phyloP scores from a whole-genome alignment of 768 basidiomycete species.

The Leccinum barrowsii region DNA sequence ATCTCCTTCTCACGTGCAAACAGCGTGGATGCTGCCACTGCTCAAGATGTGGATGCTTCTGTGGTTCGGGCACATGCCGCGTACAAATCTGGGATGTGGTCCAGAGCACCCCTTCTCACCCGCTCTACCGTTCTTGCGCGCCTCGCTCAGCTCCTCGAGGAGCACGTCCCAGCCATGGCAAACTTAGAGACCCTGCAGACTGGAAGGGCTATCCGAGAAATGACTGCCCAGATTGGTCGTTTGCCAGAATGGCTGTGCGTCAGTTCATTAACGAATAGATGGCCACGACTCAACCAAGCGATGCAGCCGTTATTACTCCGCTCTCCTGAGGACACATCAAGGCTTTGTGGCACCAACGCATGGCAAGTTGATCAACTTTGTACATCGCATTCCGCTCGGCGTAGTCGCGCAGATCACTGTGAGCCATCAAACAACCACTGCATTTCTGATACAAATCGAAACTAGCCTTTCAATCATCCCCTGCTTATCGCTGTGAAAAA shows the following conservation, averaged over 20 bases:
- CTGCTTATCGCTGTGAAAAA: constrained; percentile 88
- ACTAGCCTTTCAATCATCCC: constrained; percentile 84
- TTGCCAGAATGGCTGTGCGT: constrained; percentile 86
- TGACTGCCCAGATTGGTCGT: constrained; percentile 72
- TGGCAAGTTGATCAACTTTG: constrained; percentile 75
- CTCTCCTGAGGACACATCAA: constrained; percentile 67
- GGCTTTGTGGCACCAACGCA: constrained; percentile 72
- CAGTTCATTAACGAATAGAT: background rate
- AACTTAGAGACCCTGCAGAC: constrained; percentile 71
- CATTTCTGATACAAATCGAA: background rate
- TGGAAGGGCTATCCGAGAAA: constrained; percentile 78
- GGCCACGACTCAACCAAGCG: constrained; percentile 1
- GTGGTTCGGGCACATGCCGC: constrained; percentile 53
- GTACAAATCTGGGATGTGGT: constrained; percentile 73
- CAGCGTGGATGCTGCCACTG: constrained; percentile 55
- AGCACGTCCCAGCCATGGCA: constrained; percentile 55
- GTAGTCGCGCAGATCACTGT: constrained; percentile 90
- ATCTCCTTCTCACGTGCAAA: background rate
- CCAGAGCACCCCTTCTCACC: constrained; percentile 49
- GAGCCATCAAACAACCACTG: constrained; percentile 14
- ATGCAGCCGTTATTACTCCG: constrained; percentile 71
- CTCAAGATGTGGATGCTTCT: constrained; percentile 47
- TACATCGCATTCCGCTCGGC: constrained; percentile 75
- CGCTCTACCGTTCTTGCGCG: constrained; percentile 65
- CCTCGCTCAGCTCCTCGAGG: constrained; percentile 61